Conservation (phyloP, 2,329 filamentous ascomycete genomes). For the Fusarium pseudonygamai region DNA sequence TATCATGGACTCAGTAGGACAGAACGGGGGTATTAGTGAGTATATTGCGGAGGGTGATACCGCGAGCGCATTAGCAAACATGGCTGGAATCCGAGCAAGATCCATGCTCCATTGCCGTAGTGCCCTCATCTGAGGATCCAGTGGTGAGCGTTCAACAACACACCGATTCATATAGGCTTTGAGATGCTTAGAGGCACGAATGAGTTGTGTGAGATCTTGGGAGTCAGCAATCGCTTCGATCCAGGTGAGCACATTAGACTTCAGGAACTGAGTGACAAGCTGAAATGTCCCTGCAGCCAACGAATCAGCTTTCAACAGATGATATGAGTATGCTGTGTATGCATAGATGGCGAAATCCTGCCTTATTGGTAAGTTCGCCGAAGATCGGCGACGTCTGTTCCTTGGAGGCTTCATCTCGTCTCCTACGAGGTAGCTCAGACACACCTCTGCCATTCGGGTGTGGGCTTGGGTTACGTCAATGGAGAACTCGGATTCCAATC, state of each 20-base stretch:
- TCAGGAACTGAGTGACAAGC: slow-evolving; percentile 44
- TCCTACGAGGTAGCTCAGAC: slow-evolving; percentile 47
- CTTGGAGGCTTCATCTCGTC: slow-evolving; percentile 49
- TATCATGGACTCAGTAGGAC: slow-evolving; percentile 43
- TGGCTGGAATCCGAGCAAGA: slow-evolving; percentile 44
- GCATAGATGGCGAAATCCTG: slow-evolving; percentile 44
- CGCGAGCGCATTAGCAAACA: slow-evolving; percentile 43
- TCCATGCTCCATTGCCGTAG: slow-evolving; percentile 45
- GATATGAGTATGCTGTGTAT: slow-evolving; percentile 46
- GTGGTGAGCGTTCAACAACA: slow-evolving; percentile 24
- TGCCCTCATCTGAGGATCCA: slow-evolving; percentile 22
- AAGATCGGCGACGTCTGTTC: slow-evolving; percentile 24
- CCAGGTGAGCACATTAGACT: slow-evolving; percentile 49
- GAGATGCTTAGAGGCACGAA: slow-evolving; percentile 29
- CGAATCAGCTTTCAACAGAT: slow-evolving; percentile 44
- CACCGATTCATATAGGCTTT: slow-evolving; percentile 34
- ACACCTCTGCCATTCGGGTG: slow-evolving; percentile 46
- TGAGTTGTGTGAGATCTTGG: slow-evolving; percentile 23
- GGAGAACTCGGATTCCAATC: slow-evolving; percentile 45
- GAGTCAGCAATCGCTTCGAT: slow-evolving; percentile 44
- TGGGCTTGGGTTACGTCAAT: slow-evolving; percentile 44
- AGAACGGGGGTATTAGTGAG: slow-evolving; percentile 46
- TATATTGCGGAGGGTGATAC: slow-evolving; percentile 45
- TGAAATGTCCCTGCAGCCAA: slow-evolving; percentile 34
- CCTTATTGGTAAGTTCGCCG: slow-evolving; percentile 14